These are phyloP conservation scores for Colletotrichum sp. DNA, from an alignment of 2,329 filamentous ascomycete genomes.

Conservation along the genomic window DNA sequence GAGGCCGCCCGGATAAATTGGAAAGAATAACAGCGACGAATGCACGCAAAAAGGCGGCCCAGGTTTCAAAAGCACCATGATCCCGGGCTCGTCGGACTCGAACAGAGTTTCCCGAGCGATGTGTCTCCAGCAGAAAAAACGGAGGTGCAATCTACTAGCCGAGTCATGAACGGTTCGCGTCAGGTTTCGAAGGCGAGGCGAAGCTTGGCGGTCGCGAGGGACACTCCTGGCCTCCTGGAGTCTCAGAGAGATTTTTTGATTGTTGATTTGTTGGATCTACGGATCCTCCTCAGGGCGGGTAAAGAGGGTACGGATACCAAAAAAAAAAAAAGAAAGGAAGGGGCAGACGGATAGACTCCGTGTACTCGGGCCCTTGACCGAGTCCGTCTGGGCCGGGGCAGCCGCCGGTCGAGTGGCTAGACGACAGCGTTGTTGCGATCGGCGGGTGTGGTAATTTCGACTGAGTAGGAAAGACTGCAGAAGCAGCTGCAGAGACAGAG, in stretches of 20 bases:
- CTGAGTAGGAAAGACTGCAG: neutral
- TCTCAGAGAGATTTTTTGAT: neutral
- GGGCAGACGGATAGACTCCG: neutral
- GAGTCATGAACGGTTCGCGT: conserved; percentile 15
- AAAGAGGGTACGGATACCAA: neutral
- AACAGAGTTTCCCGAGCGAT: neutral
- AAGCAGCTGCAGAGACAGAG: neutral
- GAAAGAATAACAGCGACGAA: neutral
- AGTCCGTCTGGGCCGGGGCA: neutral
- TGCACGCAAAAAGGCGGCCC: neutral
- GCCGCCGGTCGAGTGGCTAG: neutral
- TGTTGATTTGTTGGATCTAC: neutral
- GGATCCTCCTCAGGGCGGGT: neutral
- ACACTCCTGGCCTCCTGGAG: neutral
- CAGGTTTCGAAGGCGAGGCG: neutral
- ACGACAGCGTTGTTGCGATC: neutral
- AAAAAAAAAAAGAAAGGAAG: neutral
- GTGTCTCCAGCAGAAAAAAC: neutral
- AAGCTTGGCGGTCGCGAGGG: neutral
- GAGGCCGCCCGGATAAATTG: neutral
- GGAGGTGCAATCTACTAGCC: conserved; percentile 4
- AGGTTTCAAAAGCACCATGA: neutral
- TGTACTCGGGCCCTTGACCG: neutral
- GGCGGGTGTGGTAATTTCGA: neutral
- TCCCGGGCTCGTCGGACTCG: conserved; percentile 1